Evolutionary conservation across 768 basidiomycete species (phyloP).

Genomic region (Leccinum boreale): DNA sequence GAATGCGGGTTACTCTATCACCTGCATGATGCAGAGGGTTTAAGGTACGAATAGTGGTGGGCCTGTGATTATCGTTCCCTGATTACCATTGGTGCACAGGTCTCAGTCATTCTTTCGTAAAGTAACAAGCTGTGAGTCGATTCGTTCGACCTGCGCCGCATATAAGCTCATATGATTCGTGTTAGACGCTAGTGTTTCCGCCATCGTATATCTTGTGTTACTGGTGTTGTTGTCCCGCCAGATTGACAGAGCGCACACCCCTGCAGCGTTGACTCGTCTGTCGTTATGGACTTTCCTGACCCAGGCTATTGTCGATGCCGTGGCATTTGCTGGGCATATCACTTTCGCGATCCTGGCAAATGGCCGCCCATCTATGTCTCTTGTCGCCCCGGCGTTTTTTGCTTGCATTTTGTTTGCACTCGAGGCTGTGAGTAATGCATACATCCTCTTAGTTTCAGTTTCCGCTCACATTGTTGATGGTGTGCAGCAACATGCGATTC

Average conservation of each 20-base stretch:
- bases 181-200: slow-evolving; percentile 71
- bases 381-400: slow-evolving; percentile 82
- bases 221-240: slow-evolving; percentile 72
- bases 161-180: slow-evolving; percentile 3
- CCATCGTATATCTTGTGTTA: slow-evolving; percentile 62
- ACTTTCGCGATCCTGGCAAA: slow-evolving; percentile 86
- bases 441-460: neutral
- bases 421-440: slow-evolving; percentile 63
- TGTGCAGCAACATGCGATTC: slow-evolving; percentile 74
- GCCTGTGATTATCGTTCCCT: neutral
- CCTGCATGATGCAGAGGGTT: slow-evolving; percentile 60
- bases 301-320: slow-evolving; percentile 76
- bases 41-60: slow-evolving; percentile 49
- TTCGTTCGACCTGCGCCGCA: neutral
- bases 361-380: slow-evolving; percentile 74
- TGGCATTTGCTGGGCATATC: slow-evolving; percentile 85
- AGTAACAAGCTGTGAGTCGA: slow-evolving; percentile 57
- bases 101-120: slow-evolving; percentile 70
- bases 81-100: slow-evolving; percentile 26
- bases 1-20: slow-evolving; percentile 78
- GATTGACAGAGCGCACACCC: slow-evolving; percentile 70
- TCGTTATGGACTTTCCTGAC: slow-evolving; percentile 82
- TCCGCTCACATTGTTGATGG: neutral
- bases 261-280: slow-evolving; percentile 72
- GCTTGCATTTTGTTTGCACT: slow-evolving; percentile 77